These are phyloP conservation scores for Buddleja alternifolia DNA, from an alignment of 257 asterid species.

Conservation along the genomic window DNA sequence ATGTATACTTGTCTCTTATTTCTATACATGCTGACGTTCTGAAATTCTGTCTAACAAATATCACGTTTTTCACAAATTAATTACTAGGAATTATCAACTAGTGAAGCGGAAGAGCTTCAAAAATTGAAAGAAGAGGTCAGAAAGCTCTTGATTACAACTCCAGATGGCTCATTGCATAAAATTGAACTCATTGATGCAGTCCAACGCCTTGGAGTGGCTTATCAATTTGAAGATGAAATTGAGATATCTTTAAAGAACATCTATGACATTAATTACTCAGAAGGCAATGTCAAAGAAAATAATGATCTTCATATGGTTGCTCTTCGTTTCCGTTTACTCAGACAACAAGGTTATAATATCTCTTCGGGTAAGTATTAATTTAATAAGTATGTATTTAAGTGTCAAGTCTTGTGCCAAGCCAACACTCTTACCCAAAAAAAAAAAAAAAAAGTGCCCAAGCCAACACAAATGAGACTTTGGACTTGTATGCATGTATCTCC, in stretches of 20 bases:
- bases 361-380: not conserved
- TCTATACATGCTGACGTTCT: too few species aligned
- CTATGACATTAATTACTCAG: not conserved
- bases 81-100: not conserved
- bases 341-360: slow-evolving; percentile 17
- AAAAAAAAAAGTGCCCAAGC: too few species aligned
- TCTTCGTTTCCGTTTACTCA: slow-evolving; percentile 25
- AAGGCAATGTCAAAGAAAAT: not conserved
- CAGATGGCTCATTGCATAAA: not conserved
- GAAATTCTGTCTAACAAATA: too few species aligned
- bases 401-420: too few species aligned
- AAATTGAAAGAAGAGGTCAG: slow-evolving; percentile 16
- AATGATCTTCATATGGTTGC: slow-evolving; percentile 15
- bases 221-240: slow-evolving; percentile 14
- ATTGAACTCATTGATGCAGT: not conserved
- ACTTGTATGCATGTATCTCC: too few species aligned
- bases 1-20: too few species aligned
- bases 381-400: too few species aligned
- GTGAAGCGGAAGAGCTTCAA: not conserved
- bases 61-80: too few species aligned
- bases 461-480: too few species aligned
- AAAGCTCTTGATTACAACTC: not conserved
- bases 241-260: not conserved
- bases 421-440: too few species aligned
- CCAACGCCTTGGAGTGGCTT: slow-evolving; percentile 14